Conservation (phyloP, 768 basidiomycete species). For the Lactarius sanguifluus region DNA sequence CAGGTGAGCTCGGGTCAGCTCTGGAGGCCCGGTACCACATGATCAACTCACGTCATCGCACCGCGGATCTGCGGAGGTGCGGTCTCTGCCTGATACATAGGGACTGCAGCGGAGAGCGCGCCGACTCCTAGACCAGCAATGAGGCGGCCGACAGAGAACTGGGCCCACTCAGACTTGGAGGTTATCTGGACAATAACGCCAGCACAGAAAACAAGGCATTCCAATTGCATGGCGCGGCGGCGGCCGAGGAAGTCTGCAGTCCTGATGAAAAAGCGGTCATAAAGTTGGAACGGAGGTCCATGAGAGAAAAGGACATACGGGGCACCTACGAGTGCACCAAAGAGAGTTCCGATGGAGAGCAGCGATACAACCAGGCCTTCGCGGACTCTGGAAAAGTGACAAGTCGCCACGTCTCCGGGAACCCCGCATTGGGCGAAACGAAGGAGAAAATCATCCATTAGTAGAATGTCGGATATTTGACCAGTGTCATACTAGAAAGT, state of each 20-base stretch:
- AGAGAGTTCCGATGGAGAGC: conserved; percentile 66
- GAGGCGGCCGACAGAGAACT: conserved; percentile 65
- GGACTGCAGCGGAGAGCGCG: conserved; percentile 64
- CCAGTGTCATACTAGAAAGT: conserved; percentile 60
- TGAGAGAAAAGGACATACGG: conserved; percentile 43
- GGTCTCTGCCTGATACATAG: conserved; percentile 58
- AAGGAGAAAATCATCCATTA: conserved; percentile 66
- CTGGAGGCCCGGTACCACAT: conserved; percentile 28
- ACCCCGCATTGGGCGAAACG: conserved; percentile 58
- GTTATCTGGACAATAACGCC: conserved; percentile 63
- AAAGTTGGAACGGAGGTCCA: conserved; percentile 9
- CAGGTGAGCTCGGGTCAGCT: conserved; percentile 25
- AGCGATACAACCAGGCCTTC: conserved; percentile 69
- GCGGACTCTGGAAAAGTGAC: conserved; percentile 55
- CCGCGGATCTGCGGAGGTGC: conserved; percentile 73
- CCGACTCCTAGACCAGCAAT: conserved; percentile 69
- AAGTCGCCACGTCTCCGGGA: conserved; percentile 42
- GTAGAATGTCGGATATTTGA: conserved; percentile 73
- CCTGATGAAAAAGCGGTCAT: conserved; percentile 33
- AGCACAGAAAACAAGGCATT: conserved; percentile 56
- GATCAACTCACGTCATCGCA: conserved; percentile 45
- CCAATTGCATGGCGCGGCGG: conserved; percentile 61
- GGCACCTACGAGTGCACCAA: conserved; percentile 62
- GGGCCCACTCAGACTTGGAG: conserved; percentile 55
- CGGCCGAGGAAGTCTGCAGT: conserved; percentile 66